phyloP scores from a whole-genome alignment of 352 stramenopile genomes.

The Globisporangium irregulare region DNA sequence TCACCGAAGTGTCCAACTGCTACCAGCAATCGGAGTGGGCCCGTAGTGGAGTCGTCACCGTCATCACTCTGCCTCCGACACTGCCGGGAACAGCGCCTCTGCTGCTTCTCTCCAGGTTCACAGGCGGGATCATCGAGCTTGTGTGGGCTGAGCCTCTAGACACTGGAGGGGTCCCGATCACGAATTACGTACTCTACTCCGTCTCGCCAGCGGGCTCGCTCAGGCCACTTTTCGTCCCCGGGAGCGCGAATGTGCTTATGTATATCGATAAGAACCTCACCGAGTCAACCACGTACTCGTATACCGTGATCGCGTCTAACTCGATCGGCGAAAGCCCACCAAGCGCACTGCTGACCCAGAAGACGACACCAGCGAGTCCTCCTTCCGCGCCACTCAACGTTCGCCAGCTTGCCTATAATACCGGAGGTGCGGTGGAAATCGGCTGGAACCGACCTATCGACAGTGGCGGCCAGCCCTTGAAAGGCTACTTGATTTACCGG shows the following conservation, averaged over 20 bases:
- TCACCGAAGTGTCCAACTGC: slow-evolving; percentile 37
- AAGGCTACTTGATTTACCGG: slow-evolving; percentile 50
- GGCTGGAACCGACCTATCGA: slow-evolving; percentile 57
- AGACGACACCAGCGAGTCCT: slow-evolving; percentile 36
- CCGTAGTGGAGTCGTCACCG: slow-evolving; percentile 18
- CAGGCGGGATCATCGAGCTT: slow-evolving; percentile 39
- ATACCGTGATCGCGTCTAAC: slow-evolving; percentile 38
- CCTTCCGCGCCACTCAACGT: slow-evolving; percentile 50
- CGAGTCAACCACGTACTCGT: slow-evolving; percentile 49
- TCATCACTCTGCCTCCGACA: slow-evolving; percentile 20
- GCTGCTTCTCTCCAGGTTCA: slow-evolving; percentile 23
- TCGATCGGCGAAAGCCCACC: slow-evolving; percentile 34
- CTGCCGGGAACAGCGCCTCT: slow-evolving; percentile 22
- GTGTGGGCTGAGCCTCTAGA: slow-evolving; percentile 29
- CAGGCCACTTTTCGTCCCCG: slow-evolving; percentile 24
- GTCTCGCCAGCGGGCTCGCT: slow-evolving; percentile 14
- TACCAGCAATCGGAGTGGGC: slow-evolving; percentile 15
- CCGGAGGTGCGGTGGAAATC: slow-evolving; percentile 54
- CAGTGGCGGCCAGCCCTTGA: slow-evolving; percentile 43
- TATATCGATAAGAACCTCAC: slow-evolving; percentile 48
- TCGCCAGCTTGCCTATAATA: slow-evolving; percentile 33
- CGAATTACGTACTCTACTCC: slow-evolving; percentile 27
- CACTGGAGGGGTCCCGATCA: slow-evolving; percentile 30
- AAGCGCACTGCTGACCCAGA: slow-evolving; percentile 27
- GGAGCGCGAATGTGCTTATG: slow-evolving; percentile 17